A percentile compares a stretch with the other conserved stretches of the same genome.
Evolutionary conservation across 2,329 filamentous ascomycete species (phyloP).

Genomic region (Albifimbria verrucaria): DNA sequence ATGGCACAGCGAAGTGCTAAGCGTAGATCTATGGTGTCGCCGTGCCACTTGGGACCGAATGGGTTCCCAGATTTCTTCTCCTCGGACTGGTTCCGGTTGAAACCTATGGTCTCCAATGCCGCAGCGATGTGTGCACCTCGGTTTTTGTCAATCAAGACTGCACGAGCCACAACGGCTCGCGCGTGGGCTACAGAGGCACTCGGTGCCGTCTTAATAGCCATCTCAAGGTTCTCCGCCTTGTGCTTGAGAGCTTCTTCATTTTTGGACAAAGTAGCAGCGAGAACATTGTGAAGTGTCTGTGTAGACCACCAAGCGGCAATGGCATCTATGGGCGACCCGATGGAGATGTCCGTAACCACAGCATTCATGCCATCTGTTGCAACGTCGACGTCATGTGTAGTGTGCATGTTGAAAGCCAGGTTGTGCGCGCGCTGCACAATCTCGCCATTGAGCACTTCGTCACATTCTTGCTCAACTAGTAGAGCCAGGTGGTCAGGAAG

Average conservation of each 20-base stretch:
- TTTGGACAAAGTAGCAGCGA: constrained; percentile 61
- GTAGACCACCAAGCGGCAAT: constrained; percentile 90
- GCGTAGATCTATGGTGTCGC: constrained; percentile 48
- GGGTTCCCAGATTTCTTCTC: constrained; percentile 32
- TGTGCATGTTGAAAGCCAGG: constrained; percentile 80
- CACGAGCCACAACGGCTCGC: constrained; percentile 57
- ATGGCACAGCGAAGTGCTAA: constrained; percentile 59
- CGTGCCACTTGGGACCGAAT: constrained; percentile 43
- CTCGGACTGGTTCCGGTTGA: constrained; percentile 22
- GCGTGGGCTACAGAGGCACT: constrained; percentile 70
- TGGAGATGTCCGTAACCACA: constrained; percentile 80
- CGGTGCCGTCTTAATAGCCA: constrained; percentile 72
- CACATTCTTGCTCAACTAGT: constrained; percentile 75
- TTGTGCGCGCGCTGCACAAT: constrained; percentile 87
- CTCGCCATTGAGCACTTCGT: constrained; percentile 73
- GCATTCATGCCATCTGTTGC: constrained; percentile 73
- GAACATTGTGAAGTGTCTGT: constrained; percentile 64
- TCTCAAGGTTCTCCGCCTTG: constrained; percentile 49
- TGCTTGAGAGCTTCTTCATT: constrained; percentile 26
- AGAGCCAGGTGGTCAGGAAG: constrained; percentile 74
- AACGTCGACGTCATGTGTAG: constrained; percentile 60
- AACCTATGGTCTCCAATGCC: constrained; percentile 48
- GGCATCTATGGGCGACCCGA: constrained; percentile 83
- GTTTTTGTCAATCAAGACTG: constrained; percentile 51
- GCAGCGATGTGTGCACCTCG: constrained; percentile 55